These are phyloP conservation scores for Aspergillus cristatus DNA, from an alignment of 495 filamentous ascomycete species.

Conservation along the genomic window DNA sequence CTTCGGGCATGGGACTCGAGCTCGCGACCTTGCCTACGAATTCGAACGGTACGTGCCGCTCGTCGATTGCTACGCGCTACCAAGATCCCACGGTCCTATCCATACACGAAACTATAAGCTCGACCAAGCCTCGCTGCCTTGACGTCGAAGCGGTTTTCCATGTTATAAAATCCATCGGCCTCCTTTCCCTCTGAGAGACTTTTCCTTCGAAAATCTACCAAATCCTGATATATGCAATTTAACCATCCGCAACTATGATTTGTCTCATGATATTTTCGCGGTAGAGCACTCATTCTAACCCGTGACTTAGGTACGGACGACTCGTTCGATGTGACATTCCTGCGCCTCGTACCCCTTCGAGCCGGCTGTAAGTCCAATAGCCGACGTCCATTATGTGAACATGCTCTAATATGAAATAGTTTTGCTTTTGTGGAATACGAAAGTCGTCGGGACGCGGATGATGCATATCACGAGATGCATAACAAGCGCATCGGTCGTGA, in stretches of 20 bases:
- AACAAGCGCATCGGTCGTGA: conserved; percentile 97
- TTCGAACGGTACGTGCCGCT: conserved; percentile 96
- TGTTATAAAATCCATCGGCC: neutral
- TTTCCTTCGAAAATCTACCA: no score
- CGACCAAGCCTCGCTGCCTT: conserved; percentile 14
- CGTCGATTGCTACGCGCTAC: conserved; percentile 37
- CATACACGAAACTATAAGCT: conserved; percentile 9
- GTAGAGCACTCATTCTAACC: conserved; percentile 7
- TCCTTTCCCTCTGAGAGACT: no score
- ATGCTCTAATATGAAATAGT: conserved; percentile 37
- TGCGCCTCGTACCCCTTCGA: conserved; percentile 83
- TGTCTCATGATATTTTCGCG: neutral
- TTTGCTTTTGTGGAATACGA: conserved; percentile 99
- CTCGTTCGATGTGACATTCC: conserved; percentile 99
- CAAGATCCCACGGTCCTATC: conserved; percentile 18
- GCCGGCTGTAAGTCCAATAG: conserved; percentile 73
- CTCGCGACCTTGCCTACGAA: conserved; percentile 99
- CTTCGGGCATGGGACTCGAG: conserved; percentile 98
- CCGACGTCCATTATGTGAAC: conserved; percentile 3
- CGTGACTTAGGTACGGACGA: conserved; percentile 73
- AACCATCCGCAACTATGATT: conserved; percentile 8
- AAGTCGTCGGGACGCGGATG: conserved; percentile 95
- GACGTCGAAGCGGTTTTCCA: conserved; percentile 8
- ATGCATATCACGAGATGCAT: conserved; percentile 99
- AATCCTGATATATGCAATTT: neutral